Percentiles rank a stretch among this genome's conserved stretches.
Evolutionary conservation across 2,329 filamentous ascomycete species (phyloP).

Genomic region (Sphaerulina musiva): DNA sequence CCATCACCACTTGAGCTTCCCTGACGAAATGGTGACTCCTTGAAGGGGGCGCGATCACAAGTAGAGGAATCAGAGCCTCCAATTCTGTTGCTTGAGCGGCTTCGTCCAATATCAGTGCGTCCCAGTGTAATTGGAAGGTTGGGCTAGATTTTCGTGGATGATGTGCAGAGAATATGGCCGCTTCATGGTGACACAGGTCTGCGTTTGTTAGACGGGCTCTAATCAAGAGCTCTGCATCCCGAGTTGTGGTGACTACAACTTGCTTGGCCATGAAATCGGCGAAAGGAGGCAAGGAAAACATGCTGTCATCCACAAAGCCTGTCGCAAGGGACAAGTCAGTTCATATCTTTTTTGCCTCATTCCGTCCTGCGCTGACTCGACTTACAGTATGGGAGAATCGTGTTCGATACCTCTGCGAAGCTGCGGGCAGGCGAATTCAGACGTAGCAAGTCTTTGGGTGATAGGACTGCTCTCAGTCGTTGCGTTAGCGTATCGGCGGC

Average conservation of each 20-base stretch:
- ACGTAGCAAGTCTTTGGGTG: slow-evolving; percentile 20
- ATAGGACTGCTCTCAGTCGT: slow-evolving; percentile 19
- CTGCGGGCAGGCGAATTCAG: slow-evolving; percentile 23
- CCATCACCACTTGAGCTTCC: slow-evolving; percentile 20
- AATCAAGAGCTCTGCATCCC: slow-evolving; percentile 22
- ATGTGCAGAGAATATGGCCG: slow-evolving; percentile 9
- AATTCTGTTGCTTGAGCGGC: slow-evolving; percentile 27
- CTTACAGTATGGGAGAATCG: slow-evolving; percentile 22
- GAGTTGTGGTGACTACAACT: slow-evolving; percentile 23
- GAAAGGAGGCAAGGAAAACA: slow-evolving; percentile 23
- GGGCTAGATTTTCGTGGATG: slow-evolving; percentile 13
- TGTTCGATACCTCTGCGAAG: slow-evolving; percentile 25
- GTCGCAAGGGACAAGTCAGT: neutral
- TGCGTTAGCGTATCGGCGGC: slow-evolving; percentile 24
- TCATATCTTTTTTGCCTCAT: neutral
- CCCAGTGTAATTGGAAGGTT: slow-evolving; percentile 21
- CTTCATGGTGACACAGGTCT: slow-evolving; percentile 22
- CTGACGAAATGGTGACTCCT: neutral
- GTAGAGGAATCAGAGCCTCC: slow-evolving; percentile 21
- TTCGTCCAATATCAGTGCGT: slow-evolving; percentile 25
- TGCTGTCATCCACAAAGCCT: slow-evolving; percentile 19
- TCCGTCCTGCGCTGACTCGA: neutral
- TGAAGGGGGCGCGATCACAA: slow-evolving; percentile 22
- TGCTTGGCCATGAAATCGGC: slow-evolving; percentile 21
- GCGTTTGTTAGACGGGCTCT: slow-evolving; percentile 23